A percentile compares a stretch with the other conserved stretches of the same genome.
Conservation (phyloP, 2,329 filamentous ascomycete species). For the Aspergillus aculeatinus region DNA sequence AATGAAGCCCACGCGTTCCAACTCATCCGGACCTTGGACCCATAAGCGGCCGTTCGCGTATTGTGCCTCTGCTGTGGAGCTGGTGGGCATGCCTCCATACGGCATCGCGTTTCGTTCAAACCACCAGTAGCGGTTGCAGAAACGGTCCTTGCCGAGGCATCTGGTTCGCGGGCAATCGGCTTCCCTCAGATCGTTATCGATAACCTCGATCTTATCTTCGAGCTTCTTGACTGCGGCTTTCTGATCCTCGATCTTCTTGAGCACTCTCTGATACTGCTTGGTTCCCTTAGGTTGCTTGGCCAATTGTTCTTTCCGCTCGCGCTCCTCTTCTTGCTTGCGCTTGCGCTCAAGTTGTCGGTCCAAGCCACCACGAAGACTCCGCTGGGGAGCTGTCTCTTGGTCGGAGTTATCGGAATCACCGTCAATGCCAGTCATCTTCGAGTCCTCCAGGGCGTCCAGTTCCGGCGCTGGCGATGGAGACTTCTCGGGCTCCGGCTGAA, state of each 20-base stretch:
- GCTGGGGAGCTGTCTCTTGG: constrained; percentile 62
- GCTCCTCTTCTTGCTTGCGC: constrained; percentile 69
- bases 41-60: constrained; percentile 96
- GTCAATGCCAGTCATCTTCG: constrained; percentile 49
- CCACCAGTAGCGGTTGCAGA: constrained; percentile 99
- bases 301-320: constrained; percentile 66
- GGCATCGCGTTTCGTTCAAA: constrained; percentile 99
- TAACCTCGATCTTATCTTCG: constrained; percentile 78
- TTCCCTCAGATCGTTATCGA: constrained; percentile 91
- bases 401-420: constrained; percentile 67
- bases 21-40: constrained; percentile 91
- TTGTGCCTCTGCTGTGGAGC: constrained; percentile 79
- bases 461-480: constrained; percentile 46
- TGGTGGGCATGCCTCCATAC: constrained; percentile 80
- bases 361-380: constrained; percentile 60
- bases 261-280: constrained; percentile 81
- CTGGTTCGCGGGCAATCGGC: constrained; percentile 89
- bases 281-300: constrained; percentile 72
- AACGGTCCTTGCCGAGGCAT: constrained; percentile 87
- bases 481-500: constrained; percentile 48
- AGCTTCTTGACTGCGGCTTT: constrained; percentile 75
- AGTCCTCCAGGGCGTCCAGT: constrained; percentile 40
- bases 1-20: constrained; percentile 83
- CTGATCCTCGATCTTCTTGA: constrained; percentile 87
- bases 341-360: constrained; percentile 74